phyloP scores from a whole-genome alignment of 83 land plant genomes.

The Picea mariana region DNA sequence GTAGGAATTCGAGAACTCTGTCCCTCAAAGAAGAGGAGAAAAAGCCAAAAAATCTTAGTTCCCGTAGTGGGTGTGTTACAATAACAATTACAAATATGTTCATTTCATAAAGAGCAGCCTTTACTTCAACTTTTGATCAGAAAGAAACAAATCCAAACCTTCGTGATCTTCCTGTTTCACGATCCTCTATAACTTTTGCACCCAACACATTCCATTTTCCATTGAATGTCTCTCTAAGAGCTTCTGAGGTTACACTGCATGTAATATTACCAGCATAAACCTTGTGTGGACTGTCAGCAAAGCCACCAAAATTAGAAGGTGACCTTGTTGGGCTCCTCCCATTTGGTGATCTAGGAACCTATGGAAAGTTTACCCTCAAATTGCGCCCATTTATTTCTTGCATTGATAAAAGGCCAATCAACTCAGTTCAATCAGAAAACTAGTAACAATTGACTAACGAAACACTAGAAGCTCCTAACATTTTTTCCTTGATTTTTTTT shows the following conservation, averaged over 20 bases:
- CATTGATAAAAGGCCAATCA: neutral
- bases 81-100: constrained; percentile 63
- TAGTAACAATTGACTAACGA: too few species aligned
- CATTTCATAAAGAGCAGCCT: constrained; percentile 65
- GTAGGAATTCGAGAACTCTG: too few species aligned
- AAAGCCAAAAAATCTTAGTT: too few species aligned
- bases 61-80: too few species aligned
- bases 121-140: constrained; percentile 50
- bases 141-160: constrained; percentile 90
- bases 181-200: constrained; percentile 36
- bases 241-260: constrained; percentile 65
- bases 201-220: constrained; percentile 39
- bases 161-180: constrained; percentile 76
- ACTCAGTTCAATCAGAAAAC: constrained; percentile 1
- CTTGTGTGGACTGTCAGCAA: constrained; percentile 63
- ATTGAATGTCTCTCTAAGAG: constrained; percentile 60
- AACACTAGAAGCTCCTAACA: too few species aligned
- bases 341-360: too few species aligned
- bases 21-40: too few species aligned
- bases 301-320: constrained; percentile 22
- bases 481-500: too few species aligned
- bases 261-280: constrained; percentile 89
- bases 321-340: too few species aligned
- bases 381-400: constrained; percentile 74
- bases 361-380: neutral